Evolutionary conservation across 2,329 filamentous ascomycete genomes (phyloP).

Genomic region (Phialocephala subalpina): DNA sequence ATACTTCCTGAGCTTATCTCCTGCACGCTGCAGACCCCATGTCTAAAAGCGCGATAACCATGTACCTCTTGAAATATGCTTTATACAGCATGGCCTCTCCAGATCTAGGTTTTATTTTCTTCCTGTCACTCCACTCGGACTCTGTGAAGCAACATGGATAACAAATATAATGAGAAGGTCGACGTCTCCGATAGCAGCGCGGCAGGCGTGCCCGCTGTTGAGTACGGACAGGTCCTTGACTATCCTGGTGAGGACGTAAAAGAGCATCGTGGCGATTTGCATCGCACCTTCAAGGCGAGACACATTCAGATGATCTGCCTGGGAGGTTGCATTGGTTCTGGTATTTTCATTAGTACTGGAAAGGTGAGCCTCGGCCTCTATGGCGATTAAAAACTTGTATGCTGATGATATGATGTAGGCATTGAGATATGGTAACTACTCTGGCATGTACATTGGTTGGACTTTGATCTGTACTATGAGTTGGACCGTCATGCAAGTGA

Average conservation of each 20-base stretch:
- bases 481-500: slow-evolving; percentile 12
- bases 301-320: slow-evolving; percentile 14
- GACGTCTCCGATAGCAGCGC: not conserved
- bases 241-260: slow-evolving; percentile 6
- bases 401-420: slow-evolving; percentile 6
- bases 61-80: not conserved
- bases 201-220: not conserved
- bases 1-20: not conserved
- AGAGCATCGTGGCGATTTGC: slow-evolving; percentile 1
- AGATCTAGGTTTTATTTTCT: not conserved
- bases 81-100: not conserved
- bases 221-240: slow-evolving; percentile 14
- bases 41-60: slow-evolving; percentile 6
- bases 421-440: slow-evolving; percentile 4
- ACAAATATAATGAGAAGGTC: slow-evolving; percentile 4
- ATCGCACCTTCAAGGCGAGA: slow-evolving; percentile 10
- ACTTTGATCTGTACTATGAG: slow-evolving; percentile 13
- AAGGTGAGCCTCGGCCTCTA: not conserved
- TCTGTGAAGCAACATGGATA: slow-evolving; percentile 9
- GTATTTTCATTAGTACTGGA: slow-evolving; percentile 14
- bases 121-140: not conserved
- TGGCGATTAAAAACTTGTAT: not conserved
- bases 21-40: not conserved
- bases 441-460: slow-evolving; percentile 13
- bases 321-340: slow-evolving; percentile 10